A percentile compares a stretch with the other conserved stretches of the same genome.
phyloP scores from a whole-genome alignment of 805 yeast genomes.

The Schwanniomyces occidentalis region DNA sequence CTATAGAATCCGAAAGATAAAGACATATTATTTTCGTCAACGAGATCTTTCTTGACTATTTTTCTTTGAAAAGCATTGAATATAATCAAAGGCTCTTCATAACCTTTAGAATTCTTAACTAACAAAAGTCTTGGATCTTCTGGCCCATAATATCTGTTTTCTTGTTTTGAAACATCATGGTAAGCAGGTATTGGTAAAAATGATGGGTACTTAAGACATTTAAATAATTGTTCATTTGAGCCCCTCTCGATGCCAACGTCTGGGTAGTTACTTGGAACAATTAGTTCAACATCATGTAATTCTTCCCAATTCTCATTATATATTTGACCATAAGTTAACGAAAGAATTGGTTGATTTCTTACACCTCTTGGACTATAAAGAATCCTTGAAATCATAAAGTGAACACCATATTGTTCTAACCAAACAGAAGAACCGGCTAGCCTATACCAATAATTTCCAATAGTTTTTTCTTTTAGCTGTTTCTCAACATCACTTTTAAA shows the following conservation, averaged over 20 bases:
- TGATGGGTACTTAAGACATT: conserved; percentile 20
- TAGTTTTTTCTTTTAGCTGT: conserved; percentile 7
- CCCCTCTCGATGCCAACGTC: background rate
- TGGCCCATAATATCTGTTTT: conserved; percentile 22
- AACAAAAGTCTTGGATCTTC: conserved; percentile 27
- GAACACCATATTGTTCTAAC: conserved; percentile 32
- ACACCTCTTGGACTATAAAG: conserved; percentile 23
- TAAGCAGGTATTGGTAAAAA: conserved; percentile 16
- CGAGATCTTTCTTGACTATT: background rate
- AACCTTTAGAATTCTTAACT: conserved; percentile 20
- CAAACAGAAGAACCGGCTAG: conserved; percentile 34
- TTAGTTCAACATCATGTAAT: conserved; percentile 6
- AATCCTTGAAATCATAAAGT: conserved; percentile 30
- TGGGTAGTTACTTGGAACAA: conserved; percentile 8
- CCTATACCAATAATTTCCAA: conserved; percentile 28
- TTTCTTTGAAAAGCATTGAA: conserved; percentile 17
- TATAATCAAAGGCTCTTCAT: conserved; percentile 21
- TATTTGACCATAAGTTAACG: conserved; percentile 18
- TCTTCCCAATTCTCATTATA: conserved; percentile 14
- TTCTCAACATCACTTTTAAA: conserved; percentile 9
- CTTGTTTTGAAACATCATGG: conserved; percentile 11
- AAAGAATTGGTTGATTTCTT: conserved; percentile 25
- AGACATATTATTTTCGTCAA: background rate
- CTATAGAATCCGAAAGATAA: conserved; percentile 12
- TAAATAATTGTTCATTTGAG: conserved; percentile 9